Conservation (phyloP, 768 basidiomycete species). For the Tephrocybe sp. region DNA sequence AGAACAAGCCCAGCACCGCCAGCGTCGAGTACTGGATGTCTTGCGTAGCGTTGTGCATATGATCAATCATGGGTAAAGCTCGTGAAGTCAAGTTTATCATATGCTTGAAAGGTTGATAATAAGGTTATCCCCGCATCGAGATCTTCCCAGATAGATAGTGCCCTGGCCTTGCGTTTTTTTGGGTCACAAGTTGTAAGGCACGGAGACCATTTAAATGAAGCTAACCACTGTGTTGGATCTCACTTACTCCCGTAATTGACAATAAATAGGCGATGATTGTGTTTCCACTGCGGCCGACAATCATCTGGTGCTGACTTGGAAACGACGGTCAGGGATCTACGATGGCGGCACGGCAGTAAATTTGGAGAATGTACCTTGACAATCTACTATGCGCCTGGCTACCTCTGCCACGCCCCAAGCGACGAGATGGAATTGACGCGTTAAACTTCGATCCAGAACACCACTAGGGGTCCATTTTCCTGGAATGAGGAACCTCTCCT, state of each 20-base stretch:
- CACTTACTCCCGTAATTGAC: conserved; percentile 11
- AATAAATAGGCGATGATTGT: conserved; percentile 17
- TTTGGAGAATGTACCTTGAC: conserved; percentile 29
- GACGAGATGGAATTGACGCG: conserved; percentile 26
- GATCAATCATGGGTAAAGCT: no score
- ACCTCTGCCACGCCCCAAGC: conserved; percentile 29
- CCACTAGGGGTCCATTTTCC: conserved; percentile 13
- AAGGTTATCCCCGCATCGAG: neutral
- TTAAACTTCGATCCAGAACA: conserved; percentile 11
- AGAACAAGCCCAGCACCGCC: no score
- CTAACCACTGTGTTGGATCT: conserved; percentile 11
- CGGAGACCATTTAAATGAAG: conserved; percentile 12
- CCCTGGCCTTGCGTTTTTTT: conserved; percentile 17
- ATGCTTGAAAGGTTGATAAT: neutral
- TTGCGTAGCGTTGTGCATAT: no score
- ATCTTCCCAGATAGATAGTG: neutral
- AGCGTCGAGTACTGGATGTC: no score
- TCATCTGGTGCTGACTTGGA: no score
- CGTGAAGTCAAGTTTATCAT: neutral
- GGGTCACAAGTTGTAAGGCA: conserved; percentile 21
- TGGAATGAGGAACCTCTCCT: conserved; percentile 14
- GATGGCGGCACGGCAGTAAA: conserved; percentile 20
- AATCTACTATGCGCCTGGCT: conserved; percentile 23
- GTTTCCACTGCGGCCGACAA: conserved; percentile 6
- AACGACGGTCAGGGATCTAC: conserved; percentile 11